phyloP scores from a whole-genome alignment of 31 red algal species.

The Endocladia muricata region DNA sequence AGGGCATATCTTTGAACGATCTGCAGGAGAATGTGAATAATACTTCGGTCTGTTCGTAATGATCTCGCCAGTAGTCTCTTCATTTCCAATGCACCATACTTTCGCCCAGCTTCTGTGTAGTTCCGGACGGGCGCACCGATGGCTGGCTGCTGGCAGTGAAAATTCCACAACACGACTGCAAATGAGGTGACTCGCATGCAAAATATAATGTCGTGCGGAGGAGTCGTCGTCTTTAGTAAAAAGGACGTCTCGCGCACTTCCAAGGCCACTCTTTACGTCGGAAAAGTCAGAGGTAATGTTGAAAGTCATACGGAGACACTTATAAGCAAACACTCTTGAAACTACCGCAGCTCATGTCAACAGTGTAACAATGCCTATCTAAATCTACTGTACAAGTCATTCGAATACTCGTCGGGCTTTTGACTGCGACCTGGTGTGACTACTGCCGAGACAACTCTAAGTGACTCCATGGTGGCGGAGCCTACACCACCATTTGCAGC shows the following conservation, averaged over 20 bases:
- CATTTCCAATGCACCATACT: neutral
- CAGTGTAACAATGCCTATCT: neutral
- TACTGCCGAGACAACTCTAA: conserved; percentile 50
- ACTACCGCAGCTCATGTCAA: neutral
- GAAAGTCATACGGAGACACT: neutral
- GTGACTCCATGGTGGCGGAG: conserved; percentile 55
- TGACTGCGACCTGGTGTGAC: conserved; percentile 25
- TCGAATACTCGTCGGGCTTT: neutral
- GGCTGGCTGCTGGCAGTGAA: too few species aligned
- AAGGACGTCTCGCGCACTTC: neutral
- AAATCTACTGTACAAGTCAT: conserved; percentile 64
- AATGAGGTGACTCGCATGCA: neutral
- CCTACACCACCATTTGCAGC: conserved; percentile 63
- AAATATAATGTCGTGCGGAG: neutral
- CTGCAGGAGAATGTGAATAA: neutral
- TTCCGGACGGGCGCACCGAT: too few species aligned
- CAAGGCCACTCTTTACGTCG: neutral
- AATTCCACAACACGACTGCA: too few species aligned
- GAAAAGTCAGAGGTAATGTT: neutral
- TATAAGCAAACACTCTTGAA: neutral
- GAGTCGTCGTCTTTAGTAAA: neutral
- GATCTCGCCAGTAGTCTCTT: neutral
- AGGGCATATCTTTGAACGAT: neutral
- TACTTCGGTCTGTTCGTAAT: neutral
- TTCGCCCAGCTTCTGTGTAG: neutral